phyloP scores from a whole-genome alignment of 257 asterid species.

The Galeopsis tetrahit region DNA sequence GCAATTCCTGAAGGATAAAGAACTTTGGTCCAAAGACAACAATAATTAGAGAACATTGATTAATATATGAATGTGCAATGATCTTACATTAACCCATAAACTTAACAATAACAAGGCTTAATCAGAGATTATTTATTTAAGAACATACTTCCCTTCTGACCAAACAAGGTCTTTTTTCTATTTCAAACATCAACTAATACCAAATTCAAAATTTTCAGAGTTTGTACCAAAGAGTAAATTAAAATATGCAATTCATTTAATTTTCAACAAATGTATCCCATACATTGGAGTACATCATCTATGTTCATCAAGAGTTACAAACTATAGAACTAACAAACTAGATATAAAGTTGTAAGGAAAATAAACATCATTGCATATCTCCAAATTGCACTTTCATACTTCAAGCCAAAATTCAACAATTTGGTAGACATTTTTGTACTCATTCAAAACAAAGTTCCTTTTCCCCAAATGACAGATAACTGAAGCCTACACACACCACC shows the following conservation, averaged over 20 bases:
- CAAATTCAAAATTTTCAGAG: not conserved
- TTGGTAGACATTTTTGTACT: not conserved
- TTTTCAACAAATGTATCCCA: not conserved
- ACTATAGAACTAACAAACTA: not conserved
- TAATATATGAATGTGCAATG: no score
- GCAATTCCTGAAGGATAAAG: no score
- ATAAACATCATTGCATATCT: slow-evolving; percentile 1
- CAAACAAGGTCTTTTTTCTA: not conserved
- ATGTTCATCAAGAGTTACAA: not conserved
- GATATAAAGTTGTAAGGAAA: not conserved
- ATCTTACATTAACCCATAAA: no score
- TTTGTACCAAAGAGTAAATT: not conserved
- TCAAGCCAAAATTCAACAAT: not conserved
- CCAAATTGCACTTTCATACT: slow-evolving; percentile 1
- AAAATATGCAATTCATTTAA: not conserved
- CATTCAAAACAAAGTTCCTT: not conserved
- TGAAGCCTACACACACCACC: slow-evolving; percentile 2
- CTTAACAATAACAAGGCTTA: not conserved
- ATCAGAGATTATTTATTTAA: not conserved
- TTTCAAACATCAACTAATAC: not conserved
- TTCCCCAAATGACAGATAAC: no score
- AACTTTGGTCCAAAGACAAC: not conserved
- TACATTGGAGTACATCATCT: not conserved
- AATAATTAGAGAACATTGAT: not conserved
- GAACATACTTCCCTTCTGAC: not conserved